Evolutionary conservation across 202 grass and related monocot species (phyloP).

Genomic region (Musa balbisiana): DNA sequence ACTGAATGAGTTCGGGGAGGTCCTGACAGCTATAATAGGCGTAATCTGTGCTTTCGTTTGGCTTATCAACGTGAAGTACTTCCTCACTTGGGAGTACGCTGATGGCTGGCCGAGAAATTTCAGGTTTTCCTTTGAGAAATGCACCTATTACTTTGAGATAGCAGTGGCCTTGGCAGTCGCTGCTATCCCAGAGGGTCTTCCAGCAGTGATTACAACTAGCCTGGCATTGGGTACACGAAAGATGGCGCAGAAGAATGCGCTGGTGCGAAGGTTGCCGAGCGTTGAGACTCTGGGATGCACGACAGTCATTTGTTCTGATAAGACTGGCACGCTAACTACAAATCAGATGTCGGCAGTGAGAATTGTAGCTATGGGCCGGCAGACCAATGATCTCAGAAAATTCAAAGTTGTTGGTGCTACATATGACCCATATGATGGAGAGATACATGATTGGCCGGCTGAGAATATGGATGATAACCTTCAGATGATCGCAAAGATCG

Average conservation of each 20-base stretch:
- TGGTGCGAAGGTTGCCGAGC: constrained; percentile 27
- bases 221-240: constrained; percentile 27
- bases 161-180: constrained; percentile 29
- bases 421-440: constrained; percentile 25
- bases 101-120: constrained; percentile 20
- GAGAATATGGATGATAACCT: constrained; percentile 2
- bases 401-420: constrained; percentile 29
- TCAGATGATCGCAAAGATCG: constrained; percentile 8
- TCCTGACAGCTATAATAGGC: constrained; percentile 21
- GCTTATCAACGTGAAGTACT: constrained; percentile 30
- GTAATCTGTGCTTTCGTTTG: constrained; percentile 24
- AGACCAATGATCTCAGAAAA: background rate
- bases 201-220: constrained; percentile 30
- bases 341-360: constrained; percentile 29
- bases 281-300: constrained; percentile 33
- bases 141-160: constrained; percentile 27
- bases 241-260: constrained; percentile 33
- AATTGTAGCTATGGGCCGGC: constrained; percentile 16
- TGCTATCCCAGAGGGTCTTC: constrained; percentile 29
- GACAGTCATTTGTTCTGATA: constrained; percentile 33
- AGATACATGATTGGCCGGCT: constrained; percentile 17
- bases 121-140: constrained; percentile 31
- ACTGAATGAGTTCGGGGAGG: constrained; percentile 29
- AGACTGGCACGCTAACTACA: constrained; percentile 29
- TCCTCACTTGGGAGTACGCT: constrained; percentile 29